phyloP scores from a whole-genome alignment of 106 monocot genomes.

The Iris macrosiphon region DNA sequence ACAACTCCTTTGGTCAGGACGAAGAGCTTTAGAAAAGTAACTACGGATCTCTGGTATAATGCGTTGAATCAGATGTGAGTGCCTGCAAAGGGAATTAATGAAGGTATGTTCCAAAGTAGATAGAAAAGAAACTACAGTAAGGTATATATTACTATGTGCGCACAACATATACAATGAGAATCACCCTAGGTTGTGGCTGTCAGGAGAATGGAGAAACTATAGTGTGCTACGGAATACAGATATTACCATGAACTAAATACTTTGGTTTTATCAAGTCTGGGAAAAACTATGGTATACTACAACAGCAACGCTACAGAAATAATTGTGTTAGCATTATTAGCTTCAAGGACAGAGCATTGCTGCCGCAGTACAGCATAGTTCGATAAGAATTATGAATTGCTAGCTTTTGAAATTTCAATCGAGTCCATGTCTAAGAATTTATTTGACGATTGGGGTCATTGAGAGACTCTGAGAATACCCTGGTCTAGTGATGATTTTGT shows the following conservation, averaged over 20 bases:
- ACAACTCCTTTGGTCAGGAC: constrained; percentile 25
- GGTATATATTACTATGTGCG: not conserved
- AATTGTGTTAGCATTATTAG: not conserved
- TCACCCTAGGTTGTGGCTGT: no score
- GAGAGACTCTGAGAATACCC: constrained; percentile 29
- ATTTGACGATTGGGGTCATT: not conserved
- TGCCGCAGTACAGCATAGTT: not conserved
- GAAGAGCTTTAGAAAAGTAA: constrained; percentile 49
- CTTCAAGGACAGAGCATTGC: not conserved
- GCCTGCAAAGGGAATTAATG: constrained; percentile 12
- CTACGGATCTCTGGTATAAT: constrained; percentile 68
- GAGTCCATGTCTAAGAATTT: not conserved
- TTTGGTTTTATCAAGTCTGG: no score
- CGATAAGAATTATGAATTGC: not conserved
- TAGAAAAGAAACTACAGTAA: no score
- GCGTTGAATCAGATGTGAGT: constrained; percentile 44
- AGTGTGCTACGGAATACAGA: no score
- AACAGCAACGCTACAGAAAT: not conserved
- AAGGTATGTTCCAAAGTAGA: no score
- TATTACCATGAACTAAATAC: no score
- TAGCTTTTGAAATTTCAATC: not conserved
- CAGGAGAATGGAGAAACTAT: no score
- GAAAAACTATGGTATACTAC: not conserved
- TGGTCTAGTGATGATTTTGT: constrained; percentile 46
- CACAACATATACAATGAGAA: not conserved